phyloP scores from a whole-genome alignment of 2,329 filamentous ascomycete genomes.

The Microcyclosporella mali region DNA sequence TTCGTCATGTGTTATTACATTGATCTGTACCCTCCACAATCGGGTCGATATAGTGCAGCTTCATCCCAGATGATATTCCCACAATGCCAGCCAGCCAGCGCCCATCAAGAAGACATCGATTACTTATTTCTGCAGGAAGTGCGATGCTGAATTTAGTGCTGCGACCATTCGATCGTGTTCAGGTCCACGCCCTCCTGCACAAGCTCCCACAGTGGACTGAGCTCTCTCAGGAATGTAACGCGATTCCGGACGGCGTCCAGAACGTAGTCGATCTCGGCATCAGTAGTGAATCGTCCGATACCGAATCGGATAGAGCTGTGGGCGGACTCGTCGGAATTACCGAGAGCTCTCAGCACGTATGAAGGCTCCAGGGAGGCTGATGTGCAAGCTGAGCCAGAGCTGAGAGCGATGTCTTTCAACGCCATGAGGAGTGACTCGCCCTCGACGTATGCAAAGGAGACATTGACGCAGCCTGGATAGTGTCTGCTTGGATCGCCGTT shows the following conservation, averaged over 20 bases:
- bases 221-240: slow-evolving; percentile 85
- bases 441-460: slow-evolving; percentile 97
- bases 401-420: slow-evolving; percentile 93
- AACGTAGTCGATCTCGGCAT: slow-evolving; percentile 93
- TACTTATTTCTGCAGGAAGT: no score
- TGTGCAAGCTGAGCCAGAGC: slow-evolving; percentile 93
- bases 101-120: no score
- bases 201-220: slow-evolving; percentile 94
- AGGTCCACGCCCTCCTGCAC: slow-evolving; percentile 95
- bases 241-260: slow-evolving; percentile 87
- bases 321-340: slow-evolving; percentile 93
- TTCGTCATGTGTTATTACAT: no score
- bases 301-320: slow-evolving; percentile 98
- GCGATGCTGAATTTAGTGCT: slow-evolving; percentile 58
- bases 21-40: no score
- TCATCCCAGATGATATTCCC: no score
- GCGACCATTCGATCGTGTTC: slow-evolving; percentile 96
- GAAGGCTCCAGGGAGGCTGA: slow-evolving; percentile 94
- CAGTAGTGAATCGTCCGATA: slow-evolving; percentile 93
- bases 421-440: slow-evolving; percentile 98
- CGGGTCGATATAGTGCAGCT: no score
- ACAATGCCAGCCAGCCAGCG: no score
- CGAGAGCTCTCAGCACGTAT: slow-evolving; percentile 88
- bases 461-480: slow-evolving; percentile 95
- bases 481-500: slow-evolving; percentile 80